Percentiles rank a stretch among this genome's conserved stretches.
Conservation (phyloP, 2,329 filamentous ascomycete genomes). For the Sporothrix protearum region DNA sequence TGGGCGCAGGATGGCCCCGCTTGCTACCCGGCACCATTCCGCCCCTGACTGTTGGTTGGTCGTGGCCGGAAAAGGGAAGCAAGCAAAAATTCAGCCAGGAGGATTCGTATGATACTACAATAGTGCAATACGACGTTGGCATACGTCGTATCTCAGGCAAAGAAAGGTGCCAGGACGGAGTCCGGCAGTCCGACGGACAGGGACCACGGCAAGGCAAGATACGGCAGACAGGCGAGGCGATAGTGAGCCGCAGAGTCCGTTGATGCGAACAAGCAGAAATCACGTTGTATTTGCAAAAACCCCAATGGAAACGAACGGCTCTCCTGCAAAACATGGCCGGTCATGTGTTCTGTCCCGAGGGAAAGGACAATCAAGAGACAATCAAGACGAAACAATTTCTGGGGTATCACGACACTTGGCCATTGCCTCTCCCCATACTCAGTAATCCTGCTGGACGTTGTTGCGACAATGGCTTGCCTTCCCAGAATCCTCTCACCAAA, state of each 20-base stretch:
- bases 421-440: not conserved
- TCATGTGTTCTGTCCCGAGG: slow-evolving; percentile 6
- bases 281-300: not conserved
- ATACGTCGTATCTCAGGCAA: not conserved
- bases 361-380: not conserved
- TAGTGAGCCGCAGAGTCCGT: not conserved
- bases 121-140: not conserved
- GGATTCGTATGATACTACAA: not conserved
- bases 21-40: not conserved
- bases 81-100: not conserved
- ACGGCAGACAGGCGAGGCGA: not conserved
- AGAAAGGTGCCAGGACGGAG: not conserved
- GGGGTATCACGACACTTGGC: not conserved
- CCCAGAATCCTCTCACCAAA: not conserved
- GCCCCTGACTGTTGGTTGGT: not conserved
- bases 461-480: not conserved
- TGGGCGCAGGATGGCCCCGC: not conserved
- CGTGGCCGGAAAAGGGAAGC: not conserved
- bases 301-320: not conserved
- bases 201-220: not conserved
- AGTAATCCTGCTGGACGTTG: not conserved
- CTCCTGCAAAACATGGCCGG: not conserved
- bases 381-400: not conserved
- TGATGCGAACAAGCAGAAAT: not conserved
- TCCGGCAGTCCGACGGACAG: slow-evolving; percentile 1